phyloP scores from a whole-genome alignment of 257 asterid species.

The Scutellaria baicalensis region DNA sequence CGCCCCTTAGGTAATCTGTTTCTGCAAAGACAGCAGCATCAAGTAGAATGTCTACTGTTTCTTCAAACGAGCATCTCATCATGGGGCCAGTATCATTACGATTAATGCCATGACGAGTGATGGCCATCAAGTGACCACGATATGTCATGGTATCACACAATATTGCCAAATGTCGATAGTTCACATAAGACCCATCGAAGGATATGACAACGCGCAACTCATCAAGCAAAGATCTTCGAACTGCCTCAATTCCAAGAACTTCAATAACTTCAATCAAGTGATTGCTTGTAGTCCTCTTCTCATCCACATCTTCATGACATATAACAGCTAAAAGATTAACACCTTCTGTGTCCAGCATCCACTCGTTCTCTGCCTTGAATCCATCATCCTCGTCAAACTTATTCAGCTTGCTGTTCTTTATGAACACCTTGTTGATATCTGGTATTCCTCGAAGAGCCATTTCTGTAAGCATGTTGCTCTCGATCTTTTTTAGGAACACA shows the following conservation, averaged over 20 bases:
- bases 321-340: constrained; percentile 93
- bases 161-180: constrained; percentile 90
- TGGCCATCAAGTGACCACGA: constrained; percentile 99
- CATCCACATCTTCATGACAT: constrained; percentile 91
- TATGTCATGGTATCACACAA: constrained; percentile 98
- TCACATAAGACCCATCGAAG: constrained; percentile 95
- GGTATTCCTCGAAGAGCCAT: constrained; percentile 99
- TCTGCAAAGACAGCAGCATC: constrained; percentile 98
- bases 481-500: constrained; percentile 94
- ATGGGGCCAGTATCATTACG: constrained; percentile 97
- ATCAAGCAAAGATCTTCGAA: constrained; percentile 83
- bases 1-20: constrained; percentile 80
- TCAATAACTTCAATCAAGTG: constrained; percentile 96
- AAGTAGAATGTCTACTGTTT: constrained; percentile 92
- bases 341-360: constrained; percentile 99
- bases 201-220: constrained; percentile 98
- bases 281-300: constrained; percentile 85
- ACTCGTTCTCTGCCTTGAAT: constrained; percentile 81
- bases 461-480: constrained; percentile 95
- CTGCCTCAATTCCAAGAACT: constrained; percentile 98
- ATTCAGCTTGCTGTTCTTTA: constrained; percentile 69
- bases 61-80: constrained; percentile 99
- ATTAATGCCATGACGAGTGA: constrained; percentile 96
- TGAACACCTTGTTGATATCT: constrained; percentile 94
- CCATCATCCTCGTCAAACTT: constrained; percentile 77